Evolutionary conservation across 805 yeast species (phyloP).

Genomic region (Monosporozyma yasuniensis): DNA sequence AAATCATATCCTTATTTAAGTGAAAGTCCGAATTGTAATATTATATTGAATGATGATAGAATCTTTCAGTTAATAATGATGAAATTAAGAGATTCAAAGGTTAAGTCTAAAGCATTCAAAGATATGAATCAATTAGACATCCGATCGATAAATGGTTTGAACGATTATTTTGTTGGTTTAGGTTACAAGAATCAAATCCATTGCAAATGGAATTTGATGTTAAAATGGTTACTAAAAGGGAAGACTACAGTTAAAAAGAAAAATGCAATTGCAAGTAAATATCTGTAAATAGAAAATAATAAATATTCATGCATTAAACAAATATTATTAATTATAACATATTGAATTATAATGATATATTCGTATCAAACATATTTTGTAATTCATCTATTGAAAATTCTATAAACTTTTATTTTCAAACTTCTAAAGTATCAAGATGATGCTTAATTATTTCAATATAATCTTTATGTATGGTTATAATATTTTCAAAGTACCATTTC

Average conservation of each 20-base stretch:
- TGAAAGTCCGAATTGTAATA: constrained; percentile 15
- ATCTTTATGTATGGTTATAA: constrained; percentile 13
- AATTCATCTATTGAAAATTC: too few species aligned
- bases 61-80: constrained; percentile 29
- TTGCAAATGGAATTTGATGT: constrained; percentile 41
- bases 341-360: neutral
- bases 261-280: constrained; percentile 16
- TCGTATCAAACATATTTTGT: neutral
- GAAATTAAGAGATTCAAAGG: constrained; percentile 31
- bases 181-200: constrained; percentile 36
- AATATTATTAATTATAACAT: neutral
- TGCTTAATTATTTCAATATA: constrained; percentile 13
- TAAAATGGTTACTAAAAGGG: constrained; percentile 38
- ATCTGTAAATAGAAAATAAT: constrained; percentile 10
- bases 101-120: constrained; percentile 37
- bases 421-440: too few species aligned
- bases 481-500: constrained; percentile 6
- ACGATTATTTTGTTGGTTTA: constrained; percentile 51
- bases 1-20: constrained; percentile 13
- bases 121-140: constrained; percentile 25
- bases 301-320: neutral
- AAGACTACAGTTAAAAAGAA: constrained; percentile 16
- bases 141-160: constrained; percentile 60
- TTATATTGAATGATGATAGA: constrained; percentile 27
- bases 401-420: too few species aligned